Evolutionary conservation across 306 rosid species (phyloP).

Genomic region (Quercus cerris): DNA sequence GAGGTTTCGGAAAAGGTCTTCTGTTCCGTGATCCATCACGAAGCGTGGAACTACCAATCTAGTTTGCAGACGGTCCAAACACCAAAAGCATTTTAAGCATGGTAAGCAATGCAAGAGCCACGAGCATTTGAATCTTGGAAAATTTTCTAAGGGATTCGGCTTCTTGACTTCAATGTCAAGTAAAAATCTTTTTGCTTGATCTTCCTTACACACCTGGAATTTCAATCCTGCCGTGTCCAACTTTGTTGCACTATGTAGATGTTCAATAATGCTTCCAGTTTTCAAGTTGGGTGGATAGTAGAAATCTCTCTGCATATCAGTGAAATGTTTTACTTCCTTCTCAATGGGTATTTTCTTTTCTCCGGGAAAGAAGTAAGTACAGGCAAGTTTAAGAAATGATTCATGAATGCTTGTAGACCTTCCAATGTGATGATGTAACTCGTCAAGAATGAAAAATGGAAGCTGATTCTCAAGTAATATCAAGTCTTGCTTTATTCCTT

Average conservation of each 20-base stretch:
- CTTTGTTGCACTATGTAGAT: constrained; percentile 6
- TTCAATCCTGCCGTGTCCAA: constrained; percentile 7
- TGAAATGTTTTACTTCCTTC: neutral
- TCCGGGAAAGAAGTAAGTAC: neutral
- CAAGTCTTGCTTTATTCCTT: neutral
- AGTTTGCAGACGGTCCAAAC: neutral
- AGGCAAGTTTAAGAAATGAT: neutral
- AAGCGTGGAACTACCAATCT: neutral
- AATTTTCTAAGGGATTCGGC: too few relatives aligned
- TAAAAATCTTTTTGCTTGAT: neutral
- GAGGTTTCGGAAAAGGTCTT: constrained; percentile 18
- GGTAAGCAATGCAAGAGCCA: neutral
- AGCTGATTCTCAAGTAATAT: neutral
- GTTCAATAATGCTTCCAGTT: too few relatives aligned
- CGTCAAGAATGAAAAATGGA: too few relatives aligned
- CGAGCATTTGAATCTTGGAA: neutral
- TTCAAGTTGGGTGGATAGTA: neutral
- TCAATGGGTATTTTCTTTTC: neutral
- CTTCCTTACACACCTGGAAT: neutral
- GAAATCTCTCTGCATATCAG: constrained; percentile 12
- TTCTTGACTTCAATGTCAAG: neutral
- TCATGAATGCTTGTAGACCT: too few relatives aligned
- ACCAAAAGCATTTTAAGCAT: neutral
- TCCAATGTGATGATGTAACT: too few relatives aligned
- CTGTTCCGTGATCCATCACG: neutral